Evolutionary conservation across 768 basidiomycete genomes (phyloP), one percentile per base, ranked within the genome.

Genomic region (Hydnum rufescens): DNA sequence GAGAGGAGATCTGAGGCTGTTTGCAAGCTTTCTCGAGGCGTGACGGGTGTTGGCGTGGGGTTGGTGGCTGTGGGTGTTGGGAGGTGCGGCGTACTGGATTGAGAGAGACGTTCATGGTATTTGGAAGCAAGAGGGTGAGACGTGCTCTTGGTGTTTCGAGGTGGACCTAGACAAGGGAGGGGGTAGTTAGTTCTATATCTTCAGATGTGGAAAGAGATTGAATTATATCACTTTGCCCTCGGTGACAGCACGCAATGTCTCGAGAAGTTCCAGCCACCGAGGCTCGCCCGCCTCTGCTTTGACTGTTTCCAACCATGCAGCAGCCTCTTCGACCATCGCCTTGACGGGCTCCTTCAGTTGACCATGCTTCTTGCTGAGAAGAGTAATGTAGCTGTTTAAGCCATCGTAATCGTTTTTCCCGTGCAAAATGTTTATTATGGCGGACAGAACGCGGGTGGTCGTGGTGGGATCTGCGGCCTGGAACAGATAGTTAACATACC

Each of bases 81-180:
- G 23, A 72, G 68, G 42, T 72, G 61, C 1, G 70, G 57, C 51
- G 69, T 66, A 52, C 72, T 64, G 54, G 70, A 60, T 53, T 64
- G 64, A 30, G 75, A 71, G 42, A 85, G 73, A 32, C 66, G 62
- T 70, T 99, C 95, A 62, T 95, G 82, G 64, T 95, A 75, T 53
- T 75, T 75, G 4, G 93, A 76, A 97, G 78, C 46, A 81, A 66
- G 42, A 89, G 79, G 0, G 95, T 97, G 51, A 97, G 81, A 39
- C 95, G 80, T 4, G 95, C 95, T 58, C 95, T 77, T 25, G 88
- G 89, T 2, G 95, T 88, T 70, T 99, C 95, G 47, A 99, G 71
- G 70, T 90, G 96, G 57, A 99, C 88, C 90, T 95, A 59, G 8
- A 31, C 4, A 3, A 23, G n/a, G 16, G 3, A 16, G 22, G 51